These are phyloP conservation scores for Alternaria sp. DNA, from an alignment of 2,329 filamentous ascomycete genomes.

Conservation along the genomic window DNA sequence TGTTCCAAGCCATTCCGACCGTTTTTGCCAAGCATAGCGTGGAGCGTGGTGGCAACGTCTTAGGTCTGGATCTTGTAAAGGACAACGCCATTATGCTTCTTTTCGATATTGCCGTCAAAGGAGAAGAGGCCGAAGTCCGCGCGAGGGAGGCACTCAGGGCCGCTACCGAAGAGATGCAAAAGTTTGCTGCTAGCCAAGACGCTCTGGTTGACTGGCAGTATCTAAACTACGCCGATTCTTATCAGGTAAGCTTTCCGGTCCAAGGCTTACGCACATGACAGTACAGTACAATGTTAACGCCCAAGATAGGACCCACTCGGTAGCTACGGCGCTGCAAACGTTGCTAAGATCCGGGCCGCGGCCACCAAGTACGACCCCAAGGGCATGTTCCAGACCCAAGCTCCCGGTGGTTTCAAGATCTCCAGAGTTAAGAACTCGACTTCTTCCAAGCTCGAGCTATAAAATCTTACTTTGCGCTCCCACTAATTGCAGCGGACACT, in stretches of 20 bases:
- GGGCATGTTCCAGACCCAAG: conserved; percentile 52
- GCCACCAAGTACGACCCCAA: conserved; percentile 51
- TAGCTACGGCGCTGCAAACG: conserved; percentile 53
- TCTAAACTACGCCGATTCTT: conserved; percentile 49
- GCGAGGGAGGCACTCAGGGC: conserved; percentile 23
- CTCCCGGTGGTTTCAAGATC: conserved; percentile 57
- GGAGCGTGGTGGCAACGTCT: conserved; percentile 38
- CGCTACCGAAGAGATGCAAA: conserved; percentile 24
- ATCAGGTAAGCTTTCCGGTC: conserved; percentile 24
- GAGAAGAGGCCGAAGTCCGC: conserved; percentile 22
- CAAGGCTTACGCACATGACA: background rate
- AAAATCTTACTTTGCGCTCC: background rate
- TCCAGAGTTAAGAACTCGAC: conserved; percentile 21
- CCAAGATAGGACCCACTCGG: conserved; percentile 49
- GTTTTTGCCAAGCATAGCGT: conserved; percentile 29
- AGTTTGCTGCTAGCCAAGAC: conserved; percentile 21
- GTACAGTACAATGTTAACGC: conserved; percentile 1
- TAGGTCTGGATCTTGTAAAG: conserved; percentile 32
- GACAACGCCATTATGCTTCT: conserved; percentile 36
- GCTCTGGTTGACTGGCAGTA: conserved; percentile 35
- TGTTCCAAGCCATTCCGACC: conserved; percentile 35
- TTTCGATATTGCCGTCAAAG: conserved; percentile 30
- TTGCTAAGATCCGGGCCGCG: conserved; percentile 45
- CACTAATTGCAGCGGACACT: background rate
- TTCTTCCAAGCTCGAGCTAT: conserved; percentile 4